Evolutionary conservation across 306 rosid species (phyloP), one percentile per base, ranked within the genome.

Genomic region (Acacia acuminata): DNA sequence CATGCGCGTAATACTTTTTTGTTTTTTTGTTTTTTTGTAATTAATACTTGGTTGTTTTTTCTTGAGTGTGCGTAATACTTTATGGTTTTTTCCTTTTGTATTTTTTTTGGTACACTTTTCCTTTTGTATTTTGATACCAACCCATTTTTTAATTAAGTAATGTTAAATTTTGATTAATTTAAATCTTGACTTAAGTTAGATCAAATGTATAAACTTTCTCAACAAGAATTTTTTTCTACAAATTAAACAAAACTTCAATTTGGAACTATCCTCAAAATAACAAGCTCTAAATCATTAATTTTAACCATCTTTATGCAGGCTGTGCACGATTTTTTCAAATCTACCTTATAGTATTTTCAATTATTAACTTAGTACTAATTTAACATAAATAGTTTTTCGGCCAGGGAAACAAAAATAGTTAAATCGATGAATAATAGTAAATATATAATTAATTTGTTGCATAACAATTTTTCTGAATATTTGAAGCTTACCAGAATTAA

Each of bases 401-500:
- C 27, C 27, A 27, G 27, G 27, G 8, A 38, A 56, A n/a, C 69
- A 27, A 27, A 63, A 27, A 63, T 51, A 51, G 58, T 51, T 51
- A 51, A 51, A 50, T 50, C 13, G 42, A 38, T 38, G 42, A 38
- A 38, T 38, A 38, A 38, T 38, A 38, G 42, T 38, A 38, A 38
- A 38, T 38, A 38, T 64, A 2, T 7, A 64, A 64, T 6, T 30
- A 64, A 64, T 64, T 15, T 64, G 11, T 64, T 15, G 3, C 38
- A 60, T 60, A 13, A 13, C 42, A 30, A 27, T 14, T 5, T 30
- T 2, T 64, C 11, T 30, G 38, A 30, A 51, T 10, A 20, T 14
- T 55, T 38, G 42, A 34, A n/a, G 25, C 14, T 64, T 77, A 90
- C 94, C 92, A 88, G 81, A 73, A 90, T 83, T 42, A 90, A 27